Evolutionary conservation across 2,329 filamentous ascomycete genomes (phyloP), one percentile per base, ranked within the genome.

Genomic region (Knoxdaviesia proteae): DNA sequence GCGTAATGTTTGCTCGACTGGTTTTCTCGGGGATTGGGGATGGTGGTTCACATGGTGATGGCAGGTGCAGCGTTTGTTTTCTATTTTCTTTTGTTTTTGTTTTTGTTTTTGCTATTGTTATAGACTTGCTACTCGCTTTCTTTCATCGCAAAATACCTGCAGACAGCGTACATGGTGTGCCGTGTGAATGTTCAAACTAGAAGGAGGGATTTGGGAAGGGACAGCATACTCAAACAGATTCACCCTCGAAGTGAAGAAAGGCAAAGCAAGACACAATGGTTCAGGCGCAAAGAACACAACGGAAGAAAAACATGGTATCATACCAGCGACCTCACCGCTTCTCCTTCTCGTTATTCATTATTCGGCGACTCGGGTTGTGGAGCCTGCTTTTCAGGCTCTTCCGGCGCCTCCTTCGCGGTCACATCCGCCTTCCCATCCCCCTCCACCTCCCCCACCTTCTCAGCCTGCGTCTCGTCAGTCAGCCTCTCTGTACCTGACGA

Each of bases 61-160:
- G 36, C 20, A 3, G 9, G n/a, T 4, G 7, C 7, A 38, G 36
- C 37, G 30, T 34, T 30, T 45, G 37, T 36, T 48, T 33, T 48
- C 44, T 41, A 42, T 39, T 39, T 44, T 53, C 33, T 43, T 43
- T 11, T 8, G 11, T 36, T 30, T 33, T 36, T n/a, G 20, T 29
- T 39, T 35, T 39, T 36, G n/a, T 10, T 42, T 42, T 36, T 35
- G 30, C 29, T 36, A 5, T 30, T 42, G 31, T 30, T 38, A 35
- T 40, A 7, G 10, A 34, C 20, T 40, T 39, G 39, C 42, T 43
- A 41, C 36, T 46, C 41, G 33, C 31, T 38, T 38, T 36, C 39
- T 39, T 11, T 32, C 11, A 20, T 37, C 30, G 41, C 30, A 37
- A 38, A 11, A 10, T 20, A 7, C 32, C 20, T 20, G 20, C 20